A percentile compares a stretch with the other conserved stretches of the same genome.
phyloP scores from a whole-genome alignment of 495 filamentous ascomycete species.

The Trypethelium eluteriae region DNA sequence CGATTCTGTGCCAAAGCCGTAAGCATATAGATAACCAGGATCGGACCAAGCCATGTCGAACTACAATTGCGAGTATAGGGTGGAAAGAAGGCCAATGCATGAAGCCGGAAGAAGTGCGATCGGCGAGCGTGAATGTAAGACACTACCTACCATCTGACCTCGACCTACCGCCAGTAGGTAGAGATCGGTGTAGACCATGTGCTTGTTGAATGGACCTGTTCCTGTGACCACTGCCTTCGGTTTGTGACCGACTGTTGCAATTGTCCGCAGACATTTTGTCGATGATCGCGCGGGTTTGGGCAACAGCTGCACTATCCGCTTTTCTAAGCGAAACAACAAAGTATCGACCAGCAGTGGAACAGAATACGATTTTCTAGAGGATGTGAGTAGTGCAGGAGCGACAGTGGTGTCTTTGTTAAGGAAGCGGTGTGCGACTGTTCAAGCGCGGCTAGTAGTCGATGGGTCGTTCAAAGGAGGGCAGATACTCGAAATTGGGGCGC shows the following conservation, averaged over 20 bases:
- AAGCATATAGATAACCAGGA: constrained; percentile 13
- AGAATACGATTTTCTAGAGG: not conserved
- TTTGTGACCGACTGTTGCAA: constrained; percentile 4
- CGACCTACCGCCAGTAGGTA: not conserved
- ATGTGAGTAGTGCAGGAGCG: not conserved
- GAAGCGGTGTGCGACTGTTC: not conserved
- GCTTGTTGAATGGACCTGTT: not conserved
- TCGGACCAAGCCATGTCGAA: constrained; percentile 7
- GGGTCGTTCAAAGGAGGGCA: not conserved
- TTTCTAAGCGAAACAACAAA: not conserved
- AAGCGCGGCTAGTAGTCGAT: not conserved
- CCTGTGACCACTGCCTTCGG: not conserved
- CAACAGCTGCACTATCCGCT: not conserved
- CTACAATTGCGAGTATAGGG: not conserved
- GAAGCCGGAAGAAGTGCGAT: constrained; percentile 6
- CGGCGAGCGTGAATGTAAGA: not conserved
- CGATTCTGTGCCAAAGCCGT: constrained; percentile 55
- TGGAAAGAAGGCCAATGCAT: constrained; percentile 1
- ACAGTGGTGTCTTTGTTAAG: not conserved
- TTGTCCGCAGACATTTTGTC: constrained; percentile 2
- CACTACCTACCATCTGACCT: constrained; percentile 17
- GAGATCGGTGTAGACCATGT: constrained; percentile 9
- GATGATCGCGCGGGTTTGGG: not conserved
- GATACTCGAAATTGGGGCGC: not conserved
- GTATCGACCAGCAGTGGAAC: not conserved